Evolutionary conservation across 768 basidiomycete species (phyloP).

Genomic region (Pleurotus citrinopileatus): DNA sequence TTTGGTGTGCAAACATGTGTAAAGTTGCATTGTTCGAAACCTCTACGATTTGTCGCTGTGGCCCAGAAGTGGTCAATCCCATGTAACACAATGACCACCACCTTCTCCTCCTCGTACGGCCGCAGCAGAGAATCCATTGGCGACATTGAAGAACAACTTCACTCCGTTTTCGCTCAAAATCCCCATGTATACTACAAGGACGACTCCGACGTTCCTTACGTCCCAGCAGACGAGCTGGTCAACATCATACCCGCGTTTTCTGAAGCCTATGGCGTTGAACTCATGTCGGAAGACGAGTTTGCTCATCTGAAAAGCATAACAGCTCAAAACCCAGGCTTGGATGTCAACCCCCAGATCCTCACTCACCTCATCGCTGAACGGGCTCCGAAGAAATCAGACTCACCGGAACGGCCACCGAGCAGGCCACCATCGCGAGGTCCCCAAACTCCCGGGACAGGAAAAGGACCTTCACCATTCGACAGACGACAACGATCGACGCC

Average conservation of each 20-base stretch:
- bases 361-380: slow-evolving; percentile 63
- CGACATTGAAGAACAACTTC: slow-evolving; percentile 67
- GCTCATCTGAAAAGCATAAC: slow-evolving; percentile 57
- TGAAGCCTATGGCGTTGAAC: slow-evolving; percentile 55
- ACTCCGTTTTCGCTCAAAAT: slow-evolving; percentile 66
- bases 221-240: slow-evolving; percentile 69
- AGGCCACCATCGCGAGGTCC: slow-evolving; percentile 51
- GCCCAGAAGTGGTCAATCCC: neutral
- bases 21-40: slow-evolving; percentile 4
- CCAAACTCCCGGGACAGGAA: slow-evolving; percentile 53
- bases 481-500: slow-evolving; percentile 47
- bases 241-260: slow-evolving; percentile 68
- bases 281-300: slow-evolving; percentile 65
- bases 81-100: slow-evolving; percentile 10
- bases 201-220: slow-evolving; percentile 56
- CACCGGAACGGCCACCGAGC: slow-evolving; percentile 35
- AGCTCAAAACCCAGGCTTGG: slow-evolving; percentile 55
- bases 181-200: slow-evolving; percentile 51
- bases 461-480: slow-evolving; percentile 40
- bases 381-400: slow-evolving; percentile 37
- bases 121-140: slow-evolving; percentile 68
- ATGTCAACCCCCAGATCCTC: slow-evolving; percentile 66
- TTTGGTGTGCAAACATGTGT: slow-evolving; percentile 4
- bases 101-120: slow-evolving; percentile 33
- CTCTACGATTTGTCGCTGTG: neutral